These are phyloP conservation scores for Mucor piriformis DNA, from an alignment of 371 early-diverging fungal species.

Conservation along the genomic window DNA sequence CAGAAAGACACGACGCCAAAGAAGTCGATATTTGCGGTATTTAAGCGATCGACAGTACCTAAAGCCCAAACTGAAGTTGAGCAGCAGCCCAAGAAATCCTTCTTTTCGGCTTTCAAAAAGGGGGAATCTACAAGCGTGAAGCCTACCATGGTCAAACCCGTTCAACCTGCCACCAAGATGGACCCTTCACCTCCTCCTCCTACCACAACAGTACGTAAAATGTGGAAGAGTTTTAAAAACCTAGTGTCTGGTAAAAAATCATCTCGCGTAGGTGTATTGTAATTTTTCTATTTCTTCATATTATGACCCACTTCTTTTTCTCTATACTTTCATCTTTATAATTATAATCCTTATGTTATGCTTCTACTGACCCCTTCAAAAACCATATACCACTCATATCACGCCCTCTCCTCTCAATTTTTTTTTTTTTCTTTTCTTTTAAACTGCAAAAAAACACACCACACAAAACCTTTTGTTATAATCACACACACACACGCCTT, in stretches of 20 bases:
- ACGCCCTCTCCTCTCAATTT: not conserved
- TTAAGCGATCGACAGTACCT: not conserved
- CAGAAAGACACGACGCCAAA: too few species aligned
- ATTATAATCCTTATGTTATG: too few species aligned
- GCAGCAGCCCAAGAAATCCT: too few species aligned
- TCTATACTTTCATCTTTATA: not conserved
- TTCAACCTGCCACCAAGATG: constrained; percentile 2
- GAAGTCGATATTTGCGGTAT: constrained; percentile 17
- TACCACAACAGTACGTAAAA: constrained; percentile 26
- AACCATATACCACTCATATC: constrained; percentile 10
- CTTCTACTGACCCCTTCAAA: not conserved
- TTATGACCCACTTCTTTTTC: not conserved
- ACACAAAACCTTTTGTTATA: not conserved
- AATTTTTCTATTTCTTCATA: constrained; percentile 5
- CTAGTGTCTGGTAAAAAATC: constrained; percentile 47
- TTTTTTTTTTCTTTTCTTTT: not conserved
- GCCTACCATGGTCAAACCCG: not conserved
- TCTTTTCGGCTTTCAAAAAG: constrained; percentile 27
- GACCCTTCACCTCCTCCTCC: not conserved
- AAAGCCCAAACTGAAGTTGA: too few species aligned
- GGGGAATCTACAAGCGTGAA: constrained; percentile 16
- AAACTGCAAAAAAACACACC: not conserved
- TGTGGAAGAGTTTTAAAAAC: constrained; percentile 52
- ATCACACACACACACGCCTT: not conserved
- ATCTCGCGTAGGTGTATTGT: constrained; percentile 46